These are phyloP conservation scores for Aristolochia californica DNA, from an alignment of 164 flowering plant genomes.

Conservation along the genomic window DNA sequence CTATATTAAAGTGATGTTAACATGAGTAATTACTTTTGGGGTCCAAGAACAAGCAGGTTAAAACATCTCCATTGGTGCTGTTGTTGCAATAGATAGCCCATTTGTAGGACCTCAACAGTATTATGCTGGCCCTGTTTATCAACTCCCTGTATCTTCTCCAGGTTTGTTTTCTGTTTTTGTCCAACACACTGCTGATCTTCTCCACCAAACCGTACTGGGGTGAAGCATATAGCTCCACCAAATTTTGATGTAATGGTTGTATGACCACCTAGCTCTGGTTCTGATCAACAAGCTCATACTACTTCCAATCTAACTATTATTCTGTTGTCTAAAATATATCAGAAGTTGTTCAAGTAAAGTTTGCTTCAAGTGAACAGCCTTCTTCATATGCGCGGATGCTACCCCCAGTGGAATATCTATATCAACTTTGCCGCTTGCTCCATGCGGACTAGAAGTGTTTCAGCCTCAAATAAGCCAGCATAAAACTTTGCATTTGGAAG, in stretches of 20 bases:
- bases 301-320: slow-evolving; percentile 20
- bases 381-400: slow-evolving; percentile 15
- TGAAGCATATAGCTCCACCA: slow-evolving; percentile 28
- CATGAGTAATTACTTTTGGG: too few relatives aligned
- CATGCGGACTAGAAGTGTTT: slow-evolving; percentile 36
- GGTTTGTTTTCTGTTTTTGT: slow-evolving; percentile 34
- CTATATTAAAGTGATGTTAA: too few relatives aligned
- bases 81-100: slow-evolving; percentile 55
- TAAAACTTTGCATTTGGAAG: slow-evolving; percentile 29
- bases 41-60: too few relatives aligned
- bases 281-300: slow-evolving; percentile 7
- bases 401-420: neutral
- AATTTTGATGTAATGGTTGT: slow-evolving; percentile 21
- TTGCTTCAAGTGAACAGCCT: slow-evolving; percentile 27
- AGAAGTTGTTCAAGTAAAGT: too few relatives aligned
- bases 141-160: slow-evolving; percentile 34
- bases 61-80: too few relatives aligned
- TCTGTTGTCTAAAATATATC: slow-evolving; percentile 15
- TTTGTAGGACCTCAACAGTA: slow-evolving; percentile 51
- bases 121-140: slow-evolving; percentile 45
- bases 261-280: slow-evolving; percentile 15
- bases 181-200: slow-evolving; percentile 38
- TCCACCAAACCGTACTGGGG: slow-evolving; percentile 27
- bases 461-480: slow-evolving; percentile 22
- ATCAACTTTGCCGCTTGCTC: slow-evolving; percentile 16